Evolutionary conservation across 176 grass and related monocot species (phyloP).

Genomic region (Raddia distichophylla): DNA sequence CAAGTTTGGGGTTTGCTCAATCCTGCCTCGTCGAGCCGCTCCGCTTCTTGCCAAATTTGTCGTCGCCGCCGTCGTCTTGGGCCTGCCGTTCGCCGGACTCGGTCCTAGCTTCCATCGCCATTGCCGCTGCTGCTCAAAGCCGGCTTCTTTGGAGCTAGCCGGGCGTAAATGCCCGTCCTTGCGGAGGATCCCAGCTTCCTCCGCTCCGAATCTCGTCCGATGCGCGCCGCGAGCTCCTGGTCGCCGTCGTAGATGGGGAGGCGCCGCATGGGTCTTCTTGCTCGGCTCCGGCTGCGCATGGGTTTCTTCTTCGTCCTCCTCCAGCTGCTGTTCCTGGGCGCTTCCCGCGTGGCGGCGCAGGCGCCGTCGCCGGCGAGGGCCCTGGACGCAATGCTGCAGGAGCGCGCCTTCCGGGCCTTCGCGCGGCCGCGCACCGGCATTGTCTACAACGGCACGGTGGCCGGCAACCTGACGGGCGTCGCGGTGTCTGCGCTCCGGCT

Average conservation of each 20-base stretch:
- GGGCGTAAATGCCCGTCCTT: slow-evolving; percentile 54
- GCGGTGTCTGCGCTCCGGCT: slow-evolving; percentile 67
- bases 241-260: neutral
- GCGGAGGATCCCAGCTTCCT: slow-evolving; percentile 2
- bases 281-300: slow-evolving; percentile 6
- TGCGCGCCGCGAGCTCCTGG: neutral
- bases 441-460: slow-evolving; percentile 58
- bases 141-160: neutral
- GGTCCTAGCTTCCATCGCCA: slow-evolving; percentile 32
- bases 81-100: neutral
- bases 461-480: slow-evolving; percentile 65
- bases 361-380: slow-evolving; percentile 39
- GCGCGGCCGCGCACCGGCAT: slow-evolving; percentile 67
- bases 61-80: neutral
- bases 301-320: slow-evolving; percentile 34
- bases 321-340: slow-evolving; percentile 9
- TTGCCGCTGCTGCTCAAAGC: neutral
- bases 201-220: slow-evolving; percentile 36
- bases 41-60: neutral
- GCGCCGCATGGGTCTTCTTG: slow-evolving; percentile 11
- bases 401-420: slow-evolving; percentile 68
- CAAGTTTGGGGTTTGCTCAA: slow-evolving; percentile 5
- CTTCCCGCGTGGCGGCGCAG: slow-evolving; percentile 10
- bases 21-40: neutral
- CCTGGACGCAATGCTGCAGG: slow-evolving; percentile 77